Evolutionary conservation across 1,139 yeast genomes (phyloP).

Genomic region (Zygosaccharomyces sapae): DNA sequence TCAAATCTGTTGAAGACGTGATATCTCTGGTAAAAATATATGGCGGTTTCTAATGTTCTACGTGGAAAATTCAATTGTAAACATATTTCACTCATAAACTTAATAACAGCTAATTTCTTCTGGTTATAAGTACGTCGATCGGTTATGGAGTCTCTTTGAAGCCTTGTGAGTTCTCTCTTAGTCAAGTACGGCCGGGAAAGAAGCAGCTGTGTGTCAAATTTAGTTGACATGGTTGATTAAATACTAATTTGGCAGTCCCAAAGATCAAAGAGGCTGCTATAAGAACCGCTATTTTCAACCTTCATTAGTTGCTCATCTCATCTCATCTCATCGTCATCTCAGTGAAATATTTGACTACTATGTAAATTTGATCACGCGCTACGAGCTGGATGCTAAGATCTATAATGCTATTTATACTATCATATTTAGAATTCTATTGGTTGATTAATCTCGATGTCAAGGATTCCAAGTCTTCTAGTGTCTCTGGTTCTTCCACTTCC

Average conservation of each 20-base stretch:
- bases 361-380: conserved; percentile 2
- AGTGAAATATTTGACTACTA: conserved; percentile 1
- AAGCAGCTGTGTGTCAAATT: conserved; percentile 27
- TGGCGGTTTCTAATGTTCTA: conserved; percentile 60
- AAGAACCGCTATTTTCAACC: neutral
- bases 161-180: conserved; percentile 49
- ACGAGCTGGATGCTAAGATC: conserved; percentile 5
- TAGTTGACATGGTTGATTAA: conserved; percentile 11
- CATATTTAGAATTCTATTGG: neutral
- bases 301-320: neutral
- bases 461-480: conserved; percentile 90
- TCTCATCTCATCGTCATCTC: neutral
- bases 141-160: conserved; percentile 51
- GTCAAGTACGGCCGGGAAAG: conserved; percentile 66
- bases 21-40: conserved; percentile 69
- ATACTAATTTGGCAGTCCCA: neutral
- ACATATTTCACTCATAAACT: conserved; percentile 51
- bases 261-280: neutral
- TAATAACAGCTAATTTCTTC: conserved; percentile 52
- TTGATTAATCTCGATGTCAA: conserved; percentile 65
- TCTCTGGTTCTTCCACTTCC: conserved; percentile 83
- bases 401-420: conserved; percentile 2
- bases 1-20: conserved; percentile 62
- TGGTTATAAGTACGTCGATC: conserved; percentile 47
- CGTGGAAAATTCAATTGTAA: conserved; percentile 59